These are phyloP conservation scores for Lachancea nothofagi DNA, from an alignment of 805 yeast species.

Conservation along the genomic window DNA sequence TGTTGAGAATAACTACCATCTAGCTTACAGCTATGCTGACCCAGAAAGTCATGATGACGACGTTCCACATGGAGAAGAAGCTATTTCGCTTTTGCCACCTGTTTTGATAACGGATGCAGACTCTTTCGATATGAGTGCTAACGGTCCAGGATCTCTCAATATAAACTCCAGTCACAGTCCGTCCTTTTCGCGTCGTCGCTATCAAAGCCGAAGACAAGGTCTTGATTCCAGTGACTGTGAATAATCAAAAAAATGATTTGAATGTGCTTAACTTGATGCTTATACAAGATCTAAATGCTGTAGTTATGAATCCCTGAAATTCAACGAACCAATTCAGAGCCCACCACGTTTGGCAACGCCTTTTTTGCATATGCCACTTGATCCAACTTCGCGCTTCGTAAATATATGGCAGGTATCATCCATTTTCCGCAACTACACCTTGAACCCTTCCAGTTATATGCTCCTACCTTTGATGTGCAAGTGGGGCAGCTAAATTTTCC, in stretches of 20 bases:
- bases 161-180: not conserved
- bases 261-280: no score
- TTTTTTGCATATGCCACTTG: conserved; percentile 35
- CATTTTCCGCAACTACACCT: conserved; percentile 93
- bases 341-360: conserved; percentile 24
- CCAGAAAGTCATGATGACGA: not conserved
- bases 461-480: conserved; percentile 82
- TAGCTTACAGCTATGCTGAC: conserved; percentile 21
- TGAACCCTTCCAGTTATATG: conserved; percentile 90
- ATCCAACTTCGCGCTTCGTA: conserved; percentile 79
- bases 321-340: conserved; percentile 13
- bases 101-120: not conserved
- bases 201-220: not conserved
- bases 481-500: conserved; percentile 84
- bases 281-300: not conserved
- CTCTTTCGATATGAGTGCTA: not conserved
- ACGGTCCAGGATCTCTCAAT: not conserved
- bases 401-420: conserved; percentile 87
- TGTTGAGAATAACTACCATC: conserved; percentile 24
- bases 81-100: not conserved
- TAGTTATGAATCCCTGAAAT: not conserved
- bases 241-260: not conserved
- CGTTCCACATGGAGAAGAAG: not conserved
- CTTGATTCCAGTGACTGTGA: conserved; percentile 3
- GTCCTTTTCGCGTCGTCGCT: not conserved